Conservation (phyloP, 768 basidiomycete species). For the Termitomyces bulborhizus region DNA sequence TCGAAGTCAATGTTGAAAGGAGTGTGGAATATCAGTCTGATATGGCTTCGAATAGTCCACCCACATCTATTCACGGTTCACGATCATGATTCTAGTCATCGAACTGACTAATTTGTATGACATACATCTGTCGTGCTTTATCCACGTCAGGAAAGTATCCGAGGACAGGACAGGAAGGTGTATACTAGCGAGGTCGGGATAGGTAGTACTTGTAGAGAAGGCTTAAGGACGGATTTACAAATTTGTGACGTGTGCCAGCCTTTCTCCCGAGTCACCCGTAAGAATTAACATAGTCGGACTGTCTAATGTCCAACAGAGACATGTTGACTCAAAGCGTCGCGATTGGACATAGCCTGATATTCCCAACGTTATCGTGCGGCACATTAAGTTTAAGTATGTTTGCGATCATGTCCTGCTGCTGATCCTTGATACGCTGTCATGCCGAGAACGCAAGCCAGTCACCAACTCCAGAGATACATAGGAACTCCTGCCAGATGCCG, state of each 20-base stretch:
- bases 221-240: too few species aligned
- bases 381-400: slow-evolving; percentile 79
- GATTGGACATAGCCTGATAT: slow-evolving; percentile 44
- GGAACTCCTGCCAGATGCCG: slow-evolving; percentile 94
- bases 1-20: slow-evolving; percentile 11
- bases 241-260: too few species aligned
- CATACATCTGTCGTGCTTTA: too few species aligned
- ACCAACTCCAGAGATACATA: slow-evolving; percentile 98
- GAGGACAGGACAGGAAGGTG: too few species aligned
- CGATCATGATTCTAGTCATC: background rate
- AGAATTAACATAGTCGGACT: too few species aligned
- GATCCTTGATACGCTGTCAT: slow-evolving; percentile 42
- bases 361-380: slow-evolving; percentile 81
- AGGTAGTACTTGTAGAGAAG: too few species aligned
- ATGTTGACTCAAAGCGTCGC: too few species aligned
- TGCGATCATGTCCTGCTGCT: slow-evolving; percentile 7
- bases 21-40: slow-evolving; percentile 11
- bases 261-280: too few species aligned
- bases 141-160: too few species aligned
- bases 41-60: background rate
- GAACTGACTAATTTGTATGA: background rate
- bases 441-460: slow-evolving; percentile 92
- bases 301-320: too few species aligned
- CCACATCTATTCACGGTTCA: background rate
- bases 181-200: too few species aligned